Evolutionary conservation across 2,329 filamentous ascomycete genomes (phyloP).

Genomic region (Aspergillus sp.): DNA sequence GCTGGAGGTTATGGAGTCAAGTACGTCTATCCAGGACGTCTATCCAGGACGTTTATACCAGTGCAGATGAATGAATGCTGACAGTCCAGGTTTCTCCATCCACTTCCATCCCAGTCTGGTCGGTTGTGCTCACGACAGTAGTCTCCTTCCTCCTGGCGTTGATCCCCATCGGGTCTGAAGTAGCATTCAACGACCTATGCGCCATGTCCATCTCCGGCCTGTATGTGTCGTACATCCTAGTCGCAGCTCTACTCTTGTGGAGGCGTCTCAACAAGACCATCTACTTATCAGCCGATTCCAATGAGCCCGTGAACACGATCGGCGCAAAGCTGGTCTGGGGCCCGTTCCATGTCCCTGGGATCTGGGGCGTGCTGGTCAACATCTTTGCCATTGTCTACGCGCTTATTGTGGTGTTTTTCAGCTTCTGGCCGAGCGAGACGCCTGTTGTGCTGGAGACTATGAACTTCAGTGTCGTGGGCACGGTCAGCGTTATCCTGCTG

Average conservation of each 20-base stretch:
- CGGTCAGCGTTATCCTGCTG: slow-evolving; percentile 41
- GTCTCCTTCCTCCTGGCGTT: slow-evolving; percentile 30
- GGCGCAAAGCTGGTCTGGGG: slow-evolving; percentile 32
- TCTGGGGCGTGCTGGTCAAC: slow-evolving; percentile 46
- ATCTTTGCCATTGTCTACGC: slow-evolving; percentile 46
- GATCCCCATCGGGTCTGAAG: slow-evolving; percentile 34
- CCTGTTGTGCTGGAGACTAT: slow-evolving; percentile 42
- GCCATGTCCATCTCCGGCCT: slow-evolving; percentile 34
- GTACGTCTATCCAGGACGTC: not conserved
- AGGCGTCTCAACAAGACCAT: slow-evolving; percentile 23
- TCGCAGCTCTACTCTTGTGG: slow-evolving; percentile 27
- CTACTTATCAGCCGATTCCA: slow-evolving; percentile 4
- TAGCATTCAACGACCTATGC: slow-evolving; percentile 34
- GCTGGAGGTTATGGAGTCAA: slow-evolving; percentile 24
- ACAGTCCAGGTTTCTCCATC: slow-evolving; percentile 19
- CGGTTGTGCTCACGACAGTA: slow-evolving; percentile 26
- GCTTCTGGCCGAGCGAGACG: slow-evolving; percentile 47
- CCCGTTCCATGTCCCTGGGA: slow-evolving; percentile 27
- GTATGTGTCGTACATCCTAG: slow-evolving; percentile 31
- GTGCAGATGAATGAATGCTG: too few relatives aligned
- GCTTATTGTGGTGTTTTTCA: slow-evolving; percentile 49
- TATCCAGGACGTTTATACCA: too few relatives aligned
- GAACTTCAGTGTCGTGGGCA: slow-evolving; percentile 50
- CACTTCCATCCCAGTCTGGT: slow-evolving; percentile 28
- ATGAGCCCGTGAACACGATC: slow-evolving; percentile 23